Conservation (phyloP, 2,329 filamentous ascomycete genomes). For the Rhinocladiella similis region DNA sequence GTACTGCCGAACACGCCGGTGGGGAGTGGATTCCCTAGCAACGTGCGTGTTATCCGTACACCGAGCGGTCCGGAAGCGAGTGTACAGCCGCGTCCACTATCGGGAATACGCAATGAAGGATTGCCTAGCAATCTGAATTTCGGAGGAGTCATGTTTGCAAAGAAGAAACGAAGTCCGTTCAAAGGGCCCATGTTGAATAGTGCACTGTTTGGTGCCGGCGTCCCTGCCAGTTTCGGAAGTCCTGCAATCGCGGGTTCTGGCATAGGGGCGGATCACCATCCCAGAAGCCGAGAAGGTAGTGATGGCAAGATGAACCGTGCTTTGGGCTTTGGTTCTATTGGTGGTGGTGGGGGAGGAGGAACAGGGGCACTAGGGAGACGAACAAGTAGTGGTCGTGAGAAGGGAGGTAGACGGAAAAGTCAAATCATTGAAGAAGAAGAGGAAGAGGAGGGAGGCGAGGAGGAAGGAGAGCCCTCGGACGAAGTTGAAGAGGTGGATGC, state of each 20-base stretch:
- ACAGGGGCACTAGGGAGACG: constrained; percentile 37
- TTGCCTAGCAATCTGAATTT: constrained; percentile 9
- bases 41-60: constrained; percentile 76
- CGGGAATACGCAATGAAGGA: constrained; percentile 13
- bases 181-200: constrained; percentile 47
- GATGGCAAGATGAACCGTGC: constrained; percentile 29
- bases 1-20: constrained; percentile 91
- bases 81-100: constrained; percentile 11
- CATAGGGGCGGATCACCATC: background rate
- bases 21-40: constrained; percentile 72
- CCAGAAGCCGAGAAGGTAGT: constrained; percentile 30
- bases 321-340: constrained; percentile 10
- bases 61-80: constrained; percentile 25
- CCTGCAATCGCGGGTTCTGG: constrained; percentile 33
- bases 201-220: constrained; percentile 33
- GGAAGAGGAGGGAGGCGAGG: constrained; percentile 42
- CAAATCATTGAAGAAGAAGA: constrained; percentile 45
- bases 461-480: constrained; percentile 35
- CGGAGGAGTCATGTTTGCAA: constrained; percentile 46
- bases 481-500: constrained; percentile 32
- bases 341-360: background rate
- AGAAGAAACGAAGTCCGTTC: constrained; percentile 47
- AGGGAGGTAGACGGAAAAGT: constrained; percentile 28
- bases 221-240: constrained; percentile 34
- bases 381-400: no score